Evolutionary conservation across 2,329 filamentous ascomycete genomes (phyloP).

Genomic region (Sclerotinia nivalis): DNA sequence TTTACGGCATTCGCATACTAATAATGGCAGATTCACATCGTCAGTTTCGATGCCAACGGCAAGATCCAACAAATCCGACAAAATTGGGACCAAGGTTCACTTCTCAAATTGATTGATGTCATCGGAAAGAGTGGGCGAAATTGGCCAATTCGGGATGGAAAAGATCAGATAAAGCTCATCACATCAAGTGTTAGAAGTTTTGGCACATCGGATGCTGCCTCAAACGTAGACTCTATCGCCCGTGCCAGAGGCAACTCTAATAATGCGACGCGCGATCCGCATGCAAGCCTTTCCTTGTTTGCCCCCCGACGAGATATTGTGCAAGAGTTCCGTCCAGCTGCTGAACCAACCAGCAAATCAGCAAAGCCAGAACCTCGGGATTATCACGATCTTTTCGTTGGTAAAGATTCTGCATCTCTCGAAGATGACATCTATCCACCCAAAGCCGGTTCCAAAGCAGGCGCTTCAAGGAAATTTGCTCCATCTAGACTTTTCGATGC

Average conservation of each 20-base stretch:
- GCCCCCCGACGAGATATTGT: conserved; percentile 65
- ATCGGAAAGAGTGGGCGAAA: conserved; percentile 88
- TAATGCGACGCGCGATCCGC: conserved; percentile 60
- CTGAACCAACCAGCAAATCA: conserved; percentile 64
- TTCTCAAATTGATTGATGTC: conserved; percentile 90
- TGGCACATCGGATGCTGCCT: conserved; percentile 42
- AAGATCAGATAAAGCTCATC: conserved; percentile 80
- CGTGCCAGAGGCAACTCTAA: conserved; percentile 55
- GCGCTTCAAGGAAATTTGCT: conserved; percentile 61
- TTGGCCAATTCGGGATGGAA: conserved; percentile 90
- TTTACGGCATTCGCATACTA: conserved; percentile 20
- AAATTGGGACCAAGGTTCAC: conserved; percentile 91
- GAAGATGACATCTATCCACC: conserved; percentile 32
- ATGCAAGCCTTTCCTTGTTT: conserved; percentile 75
- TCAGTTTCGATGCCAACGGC: conserved; percentile 73
- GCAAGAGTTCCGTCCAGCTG: conserved; percentile 49
- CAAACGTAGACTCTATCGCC: conserved; percentile 42
- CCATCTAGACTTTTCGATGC: conserved; percentile 65
- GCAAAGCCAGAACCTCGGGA: conserved; percentile 69
- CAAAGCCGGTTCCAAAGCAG: conserved; percentile 51
- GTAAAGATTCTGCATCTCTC: conserved; percentile 40
- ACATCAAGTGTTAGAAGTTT: conserved; percentile 57
- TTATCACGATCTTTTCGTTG: conserved; percentile 69
- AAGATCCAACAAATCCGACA: conserved; percentile 87
- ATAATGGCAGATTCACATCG: conserved; percentile 72